Evolutionary conservation across 1,284 basidiomycete genomes (phyloP).

Genomic region (Sutorius eximius): DNA sequence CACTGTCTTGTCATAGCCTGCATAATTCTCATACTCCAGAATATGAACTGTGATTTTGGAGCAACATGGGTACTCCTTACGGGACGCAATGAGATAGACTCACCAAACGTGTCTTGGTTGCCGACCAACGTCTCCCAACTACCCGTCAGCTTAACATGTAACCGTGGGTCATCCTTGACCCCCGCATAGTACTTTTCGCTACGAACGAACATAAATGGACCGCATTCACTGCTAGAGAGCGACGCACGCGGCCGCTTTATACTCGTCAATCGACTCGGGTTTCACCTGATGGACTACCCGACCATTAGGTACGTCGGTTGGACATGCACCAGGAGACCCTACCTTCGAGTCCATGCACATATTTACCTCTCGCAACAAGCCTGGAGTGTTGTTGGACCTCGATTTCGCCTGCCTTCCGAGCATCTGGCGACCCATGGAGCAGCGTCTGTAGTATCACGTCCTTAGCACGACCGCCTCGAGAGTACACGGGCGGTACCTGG

Average conservation of each 20-base stretch:
- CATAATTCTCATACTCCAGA: slow-evolving; percentile 88
- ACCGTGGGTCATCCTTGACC: slow-evolving; percentile 67
- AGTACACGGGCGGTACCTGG: slow-evolving; percentile 46
- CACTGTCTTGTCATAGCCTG: slow-evolving; percentile 75
- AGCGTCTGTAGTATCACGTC: slow-evolving; percentile 42
- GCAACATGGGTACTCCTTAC: neutral
- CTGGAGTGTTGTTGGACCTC: slow-evolving; percentile 79
- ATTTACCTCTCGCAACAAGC: slow-evolving; percentile 84
- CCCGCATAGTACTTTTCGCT: slow-evolving; percentile 82
- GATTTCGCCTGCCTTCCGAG: slow-evolving; percentile 77
- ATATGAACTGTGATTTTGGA: slow-evolving; percentile 56
- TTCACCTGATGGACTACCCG: slow-evolving; percentile 76
- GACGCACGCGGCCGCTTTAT: slow-evolving; percentile 85
- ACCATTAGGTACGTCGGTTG: slow-evolving; percentile 5
- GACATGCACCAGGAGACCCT: slow-evolving; percentile 28
- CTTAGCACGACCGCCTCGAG: slow-evolving; percentile 24
- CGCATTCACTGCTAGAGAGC: slow-evolving; percentile 3
- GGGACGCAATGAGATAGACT: neutral
- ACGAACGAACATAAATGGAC: slow-evolving; percentile 13
- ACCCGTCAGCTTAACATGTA: slow-evolving; percentile 85
- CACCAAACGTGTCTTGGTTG: slow-evolving; percentile 79
- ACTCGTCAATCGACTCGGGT: slow-evolving; percentile 76
- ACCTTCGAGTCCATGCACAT: slow-evolving; percentile 88
- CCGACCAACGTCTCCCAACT: slow-evolving; percentile 90
- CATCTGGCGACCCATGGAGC: slow-evolving; percentile 79